A percentile compares a stretch with the other conserved stretches of the same genome.
Conservation (phyloP, 2,329 filamentous ascomycete species). For the Diaporthe vexans region DNA sequence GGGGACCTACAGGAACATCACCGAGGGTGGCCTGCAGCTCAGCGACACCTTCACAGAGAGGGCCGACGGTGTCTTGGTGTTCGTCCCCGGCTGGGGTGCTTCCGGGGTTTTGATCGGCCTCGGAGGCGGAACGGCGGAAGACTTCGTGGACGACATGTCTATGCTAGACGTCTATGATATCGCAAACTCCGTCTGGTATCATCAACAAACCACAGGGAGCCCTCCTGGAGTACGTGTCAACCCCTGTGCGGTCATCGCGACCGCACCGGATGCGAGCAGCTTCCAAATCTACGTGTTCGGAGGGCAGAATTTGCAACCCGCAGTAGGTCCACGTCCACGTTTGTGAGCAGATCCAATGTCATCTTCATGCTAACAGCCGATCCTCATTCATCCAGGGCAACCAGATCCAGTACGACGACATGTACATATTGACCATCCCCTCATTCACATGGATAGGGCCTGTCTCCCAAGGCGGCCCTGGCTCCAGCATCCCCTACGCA, state of each 20-base stretch:
- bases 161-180: constrained; percentile 82
- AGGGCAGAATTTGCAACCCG: constrained; percentile 79
- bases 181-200: constrained; percentile 78
- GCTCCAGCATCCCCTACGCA: constrained; percentile 67
- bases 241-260: constrained; percentile 78
- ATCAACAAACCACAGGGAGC: constrained; percentile 76
- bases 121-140: constrained; percentile 75
- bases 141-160: constrained; percentile 70
- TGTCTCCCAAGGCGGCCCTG: constrained; percentile 59
- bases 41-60: constrained; percentile 78
- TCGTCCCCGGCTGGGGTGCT: constrained; percentile 80
- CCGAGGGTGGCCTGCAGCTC: constrained; percentile 76
- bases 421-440: constrained; percentile 81
- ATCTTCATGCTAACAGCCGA: constrained; percentile 26
- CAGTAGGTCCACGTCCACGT: constrained; percentile 52
- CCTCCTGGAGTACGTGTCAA: constrained; percentile 77
- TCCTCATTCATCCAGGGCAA: constrained; percentile 50
- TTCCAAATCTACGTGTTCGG: constrained; percentile 86
- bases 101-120: constrained; percentile 80
- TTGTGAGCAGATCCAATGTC: neutral
- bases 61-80: constrained; percentile 80
- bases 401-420: constrained; percentile 75
- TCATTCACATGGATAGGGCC: constrained; percentile 82
- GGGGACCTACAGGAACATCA: constrained; percentile 81
- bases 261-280: constrained; percentile 78